Evolutionary conservation across 2,329 filamentous ascomycete species (phyloP).

Genomic region (Fusarium pseudonygamai): DNA sequence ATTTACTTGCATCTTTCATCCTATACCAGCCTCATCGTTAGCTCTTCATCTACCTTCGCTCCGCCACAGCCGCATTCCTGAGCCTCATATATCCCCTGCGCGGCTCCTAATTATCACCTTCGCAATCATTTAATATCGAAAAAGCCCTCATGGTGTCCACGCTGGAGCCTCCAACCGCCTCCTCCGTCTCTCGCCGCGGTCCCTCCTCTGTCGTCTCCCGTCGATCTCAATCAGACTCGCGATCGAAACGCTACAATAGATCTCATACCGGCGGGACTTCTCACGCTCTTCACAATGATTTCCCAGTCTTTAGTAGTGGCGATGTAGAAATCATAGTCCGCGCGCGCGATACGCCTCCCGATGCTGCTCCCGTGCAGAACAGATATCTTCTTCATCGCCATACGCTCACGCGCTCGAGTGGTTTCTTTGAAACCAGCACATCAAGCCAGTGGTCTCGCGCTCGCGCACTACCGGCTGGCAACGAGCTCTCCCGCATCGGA

Average conservation of each 20-base stretch:
- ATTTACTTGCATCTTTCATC: conserved; percentile 8
- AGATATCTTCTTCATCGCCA: conserved; percentile 88
- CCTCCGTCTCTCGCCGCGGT: conserved; percentile 67
- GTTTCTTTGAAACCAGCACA: conserved; percentile 90
- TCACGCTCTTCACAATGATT: conserved; percentile 84
- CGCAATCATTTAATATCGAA: conserved; percentile 1
- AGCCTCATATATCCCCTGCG: conserved; percentile 14
- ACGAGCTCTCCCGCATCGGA: conserved; percentile 65
- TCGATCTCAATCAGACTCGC: conserved; percentile 63
- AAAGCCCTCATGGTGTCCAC: conserved; percentile 69
- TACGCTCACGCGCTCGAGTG: conserved; percentile 88
- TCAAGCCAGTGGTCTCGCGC: conserved; percentile 75
- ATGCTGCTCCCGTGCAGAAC: conserved; percentile 62
- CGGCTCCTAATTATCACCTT: conserved; percentile 11
- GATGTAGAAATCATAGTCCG: conserved; percentile 90
- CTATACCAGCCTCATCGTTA: conserved; percentile 25
- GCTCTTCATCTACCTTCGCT: conserved; percentile 24
- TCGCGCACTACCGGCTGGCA: conserved; percentile 45
- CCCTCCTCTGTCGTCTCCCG: conserved; percentile 68
- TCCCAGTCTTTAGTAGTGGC: conserved; percentile 90
- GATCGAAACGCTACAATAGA: conserved; percentile 78
- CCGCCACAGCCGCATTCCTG: conserved; percentile 23
- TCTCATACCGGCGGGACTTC: conserved; percentile 80
- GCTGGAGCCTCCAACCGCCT: conserved; percentile 58
- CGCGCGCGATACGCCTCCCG: conserved; percentile 54